Conservation (phyloP, 768 basidiomycete genomes). For the Mycena galopus region DNA sequence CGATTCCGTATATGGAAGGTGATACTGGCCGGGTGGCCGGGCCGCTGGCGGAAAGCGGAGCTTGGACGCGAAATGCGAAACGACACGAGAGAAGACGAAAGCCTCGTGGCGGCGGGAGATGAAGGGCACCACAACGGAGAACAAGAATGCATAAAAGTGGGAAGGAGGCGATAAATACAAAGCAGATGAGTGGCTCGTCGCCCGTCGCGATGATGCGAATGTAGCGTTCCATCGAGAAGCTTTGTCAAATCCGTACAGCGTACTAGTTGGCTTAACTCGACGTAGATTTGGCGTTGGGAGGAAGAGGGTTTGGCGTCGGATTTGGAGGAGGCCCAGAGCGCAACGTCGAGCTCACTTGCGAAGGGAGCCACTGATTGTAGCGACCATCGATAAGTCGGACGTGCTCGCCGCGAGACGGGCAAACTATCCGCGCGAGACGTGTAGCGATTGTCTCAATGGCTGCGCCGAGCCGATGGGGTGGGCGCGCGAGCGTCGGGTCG, state of each 20-base stretch:
- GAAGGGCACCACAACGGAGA: not conserved
- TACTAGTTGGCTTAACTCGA: not conserved
- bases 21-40: too few species aligned
- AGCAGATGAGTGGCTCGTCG: constrained; percentile 48
- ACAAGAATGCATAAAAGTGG: not conserved
- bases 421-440: not conserved
- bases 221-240: too few species aligned
- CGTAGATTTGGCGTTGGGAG: not conserved
- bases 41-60: constrained; percentile 1
- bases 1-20: too few species aligned
- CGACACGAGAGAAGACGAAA: not conserved
- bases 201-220: not conserved
- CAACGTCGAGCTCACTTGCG: not conserved
- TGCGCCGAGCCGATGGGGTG: too few species aligned
- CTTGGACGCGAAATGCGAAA: not conserved
- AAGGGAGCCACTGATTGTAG: too few species aligned
- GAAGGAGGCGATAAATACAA: not conserved
- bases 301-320: not conserved
- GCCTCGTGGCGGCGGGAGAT: not conserved
- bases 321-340: not conserved
- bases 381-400: not conserved
- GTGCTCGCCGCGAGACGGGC: not conserved
- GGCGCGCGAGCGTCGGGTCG: not conserved
- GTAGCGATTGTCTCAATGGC: not conserved
- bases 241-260: not conserved